Percentiles rank a stretch among this genome's conserved stretches.
These are phyloP conservation scores for Pseudomicrostroma phylloplanum DNA, from an alignment of 1,284 basidiomycete species.

Conservation along the genomic window DNA sequence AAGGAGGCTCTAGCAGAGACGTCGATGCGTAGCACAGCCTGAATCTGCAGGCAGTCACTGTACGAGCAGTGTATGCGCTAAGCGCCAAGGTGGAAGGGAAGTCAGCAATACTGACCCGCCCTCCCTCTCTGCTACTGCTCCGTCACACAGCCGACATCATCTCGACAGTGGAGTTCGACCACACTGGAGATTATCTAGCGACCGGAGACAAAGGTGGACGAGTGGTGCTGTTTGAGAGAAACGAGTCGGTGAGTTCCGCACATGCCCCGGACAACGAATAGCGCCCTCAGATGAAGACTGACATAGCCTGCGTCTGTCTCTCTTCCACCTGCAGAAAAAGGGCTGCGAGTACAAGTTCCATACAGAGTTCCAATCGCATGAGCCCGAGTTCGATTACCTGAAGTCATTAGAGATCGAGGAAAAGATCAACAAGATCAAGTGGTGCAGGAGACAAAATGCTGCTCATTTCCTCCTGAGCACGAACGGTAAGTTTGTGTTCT, in stretches of 20 bases:
- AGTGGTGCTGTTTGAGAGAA: slow-evolving; percentile 96
- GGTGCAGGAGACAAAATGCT: slow-evolving; percentile 96
- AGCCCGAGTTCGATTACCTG: slow-evolving; percentile 99
- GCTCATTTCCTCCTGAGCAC: slow-evolving; percentile 96
- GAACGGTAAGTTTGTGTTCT: slow-evolving; percentile 56
- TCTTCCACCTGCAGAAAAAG: slow-evolving; percentile 65
- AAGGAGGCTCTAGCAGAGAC: too few relatives aligned
- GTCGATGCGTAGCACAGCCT: too few relatives aligned
- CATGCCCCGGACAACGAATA: not conserved
- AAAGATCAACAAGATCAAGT: slow-evolving; percentile 99
- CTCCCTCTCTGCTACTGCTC: not conserved
- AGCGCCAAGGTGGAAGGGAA: too few relatives aligned
- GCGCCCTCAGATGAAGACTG: not conserved
- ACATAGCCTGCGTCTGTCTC: slow-evolving; percentile 4
- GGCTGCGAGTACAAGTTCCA: slow-evolving; percentile 99
- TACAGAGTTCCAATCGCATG: slow-evolving; percentile 99
- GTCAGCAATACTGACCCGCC: not conserved
- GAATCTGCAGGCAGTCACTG: too few relatives aligned
- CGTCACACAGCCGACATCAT: slow-evolving; percentile 67
- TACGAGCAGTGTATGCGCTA: too few relatives aligned
- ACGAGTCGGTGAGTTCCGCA: slow-evolving; percentile 72
- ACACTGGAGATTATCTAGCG: slow-evolving; percentile 97
- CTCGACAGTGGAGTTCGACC: slow-evolving; percentile 96
- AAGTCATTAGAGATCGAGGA: slow-evolving; percentile 99
- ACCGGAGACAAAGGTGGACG: slow-evolving; percentile 98